These are phyloP conservation scores for Penicillium oxalicum DNA, from an alignment of 2,329 filamentous ascomycete species.

Conservation along the genomic window DNA sequence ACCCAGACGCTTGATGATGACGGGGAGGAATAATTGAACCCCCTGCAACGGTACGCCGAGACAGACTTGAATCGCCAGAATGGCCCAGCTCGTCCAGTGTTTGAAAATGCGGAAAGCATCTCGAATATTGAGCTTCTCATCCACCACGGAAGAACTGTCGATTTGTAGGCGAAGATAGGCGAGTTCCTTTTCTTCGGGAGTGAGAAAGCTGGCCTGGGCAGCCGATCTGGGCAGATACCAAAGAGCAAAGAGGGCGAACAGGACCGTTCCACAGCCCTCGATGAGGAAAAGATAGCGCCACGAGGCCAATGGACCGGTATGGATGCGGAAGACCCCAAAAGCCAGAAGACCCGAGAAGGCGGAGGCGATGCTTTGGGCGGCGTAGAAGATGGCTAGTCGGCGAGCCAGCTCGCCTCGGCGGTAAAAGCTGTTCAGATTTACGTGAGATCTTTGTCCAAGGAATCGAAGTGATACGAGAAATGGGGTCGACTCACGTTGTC, in stretches of 20 bases:
- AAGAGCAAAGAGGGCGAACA: conserved; percentile 35
- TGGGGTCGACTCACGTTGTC: conserved; percentile 15
- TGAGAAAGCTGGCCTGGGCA: conserved; percentile 37
- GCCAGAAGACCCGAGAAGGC: conserved; percentile 31
- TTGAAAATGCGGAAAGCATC: conserved; percentile 27
- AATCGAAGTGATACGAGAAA: too few relatives aligned
- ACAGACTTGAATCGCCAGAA: conserved; percentile 25
- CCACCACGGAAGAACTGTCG: conserved; percentile 29
- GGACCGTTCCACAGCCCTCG: conserved; percentile 38
- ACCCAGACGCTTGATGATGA: conserved; percentile 30
- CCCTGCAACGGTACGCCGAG: conserved; percentile 25
- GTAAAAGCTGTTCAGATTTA: conserved; percentile 16
- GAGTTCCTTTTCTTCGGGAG: conserved; percentile 31
- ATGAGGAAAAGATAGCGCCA: conserved; percentile 46
- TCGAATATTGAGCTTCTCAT: conserved; percentile 27
- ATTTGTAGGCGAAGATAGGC: conserved; percentile 33
- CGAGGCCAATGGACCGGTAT: conserved; percentile 26
- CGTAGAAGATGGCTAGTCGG: conserved; percentile 28
- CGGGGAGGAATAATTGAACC: conserved; percentile 27
- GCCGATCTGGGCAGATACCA: conserved; percentile 38
- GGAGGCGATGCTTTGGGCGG: conserved; percentile 23
- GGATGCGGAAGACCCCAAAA: conserved; percentile 39
- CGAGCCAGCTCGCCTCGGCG: conserved; percentile 25
- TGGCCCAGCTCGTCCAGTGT: conserved; percentile 24
- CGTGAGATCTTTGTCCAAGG: too few relatives aligned